Base-by-base conservation (phyloP, 2,329 filamentous ascomycete species). In the Sporothrix brasiliensis region DNA sequence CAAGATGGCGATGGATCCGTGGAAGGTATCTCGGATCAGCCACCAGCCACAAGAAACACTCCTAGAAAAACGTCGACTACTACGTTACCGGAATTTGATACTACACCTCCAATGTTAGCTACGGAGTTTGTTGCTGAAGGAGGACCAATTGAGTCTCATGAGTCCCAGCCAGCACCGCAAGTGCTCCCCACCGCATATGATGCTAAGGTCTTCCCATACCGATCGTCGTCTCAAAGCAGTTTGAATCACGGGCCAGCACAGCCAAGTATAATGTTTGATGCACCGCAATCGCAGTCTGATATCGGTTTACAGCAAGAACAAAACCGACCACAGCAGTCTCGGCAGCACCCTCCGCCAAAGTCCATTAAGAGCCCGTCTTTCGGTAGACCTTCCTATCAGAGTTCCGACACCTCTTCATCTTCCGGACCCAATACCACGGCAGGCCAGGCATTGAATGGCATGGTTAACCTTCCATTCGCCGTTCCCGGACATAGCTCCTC, bases 401-500 rank as follows among this genome's bases (percentile, higher is more conserved):
- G 76, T 44, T 30, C 71, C 44, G n/a, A 72, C 67, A 61, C 72
- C 44, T 14, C 14, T 2, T 49, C 41, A 3, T 1, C 30, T 0
- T 6, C 58, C 11, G 7, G 5, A 5, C 13, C 27, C 7, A 27
- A 68, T 14, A 14, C 39, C 6, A 30, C 19, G 2, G 7, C 76
- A 75, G 74, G 75, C 76, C 83, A 86, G 66, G 87, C 84, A 0
- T 81, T 90, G 24, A 88, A 89, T 74, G 90, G 94, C 41, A 85
- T 91, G 73, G 83, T 86, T 11, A 86, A 86, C 41, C 85, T 86
- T 72, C 87, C 91, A 3, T 88, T 92, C n/a, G 83, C 88, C 39
- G 80, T 94, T 2, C 89, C 91, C 27, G 91, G 91, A 14, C 89
- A 88, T 69, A 87, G 84, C 70, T 89, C 86, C 9, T 81, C 78